Evolutionary conservation across 805 yeast genomes (phyloP), one percentile per base, ranked within the genome.

Genomic region (Torulaspora microellipsoides): DNA sequence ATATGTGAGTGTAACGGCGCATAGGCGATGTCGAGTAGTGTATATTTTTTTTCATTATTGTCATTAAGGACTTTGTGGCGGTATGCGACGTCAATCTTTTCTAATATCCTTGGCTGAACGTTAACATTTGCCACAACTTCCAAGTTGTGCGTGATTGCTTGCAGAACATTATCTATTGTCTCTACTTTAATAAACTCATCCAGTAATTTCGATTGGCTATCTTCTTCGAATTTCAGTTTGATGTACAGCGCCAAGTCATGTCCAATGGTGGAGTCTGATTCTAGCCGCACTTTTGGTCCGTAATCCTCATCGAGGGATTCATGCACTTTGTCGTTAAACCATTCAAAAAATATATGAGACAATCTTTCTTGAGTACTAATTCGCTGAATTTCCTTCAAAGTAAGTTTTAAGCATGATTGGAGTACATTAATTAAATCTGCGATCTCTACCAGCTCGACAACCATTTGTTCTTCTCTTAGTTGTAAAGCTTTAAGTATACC

Each of bases 291-390:
- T 17, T 31, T 43, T 4, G 42, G 38, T 25, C 42, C 47, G 46
- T 54, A 49, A 35, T 55, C 59, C 15, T 55, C 59, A 23, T 55
- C 54, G 7, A 51, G 45, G 14, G 45, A 37, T 32, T 45, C 52
- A 35, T 42, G 43, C 14, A 55, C 53, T 33, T 43, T 42, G 39
- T 57, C 59, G 14, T 47, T 36, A 27, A 57, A 46, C 62, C 62
- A 57, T 4, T 41, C 46, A 8, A 52, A 37, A 25, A 55, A 57
- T 12, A 38, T 30, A 10, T 46, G 37, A 33, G 53, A 47, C 15
- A 41, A 35, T 5, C 28, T 34, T 28, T 46, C 51, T 15, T 55
- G 53, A 5, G 44, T 42, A 23, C 48, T 48, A 36, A 56, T 36
- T 3, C 34, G 38, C 8, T 39, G 38, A 2, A 52, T 49, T 15